These are phyloP conservation scores for Aspergillus indologenus DNA, from an alignment of 495 filamentous ascomycete genomes.

Conservation along the genomic window DNA sequence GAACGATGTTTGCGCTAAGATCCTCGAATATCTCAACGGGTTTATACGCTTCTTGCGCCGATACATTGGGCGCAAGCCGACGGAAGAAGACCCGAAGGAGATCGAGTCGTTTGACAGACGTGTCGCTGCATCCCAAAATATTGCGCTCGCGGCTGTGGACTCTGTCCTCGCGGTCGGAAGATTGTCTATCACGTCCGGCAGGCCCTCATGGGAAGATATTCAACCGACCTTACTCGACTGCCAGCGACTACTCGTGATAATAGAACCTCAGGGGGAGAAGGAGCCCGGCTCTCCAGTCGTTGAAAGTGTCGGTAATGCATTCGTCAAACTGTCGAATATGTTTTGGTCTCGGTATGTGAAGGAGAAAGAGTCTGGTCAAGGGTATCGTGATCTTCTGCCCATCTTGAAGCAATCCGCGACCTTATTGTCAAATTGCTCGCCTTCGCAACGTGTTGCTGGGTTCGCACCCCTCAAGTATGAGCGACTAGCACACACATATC, in stretches of 20 bases:
- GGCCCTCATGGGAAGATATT: constrained; percentile 40
- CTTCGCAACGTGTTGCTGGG: constrained; percentile 42
- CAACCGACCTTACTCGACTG: constrained; percentile 38
- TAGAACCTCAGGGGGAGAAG: constrained; percentile 33
- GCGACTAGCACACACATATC: constrained; percentile 45
- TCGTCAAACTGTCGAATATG: constrained; percentile 67
- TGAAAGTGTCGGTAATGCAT: constrained; percentile 26
- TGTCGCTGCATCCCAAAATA: constrained; percentile 32
- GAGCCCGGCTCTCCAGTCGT: constrained; percentile 15
- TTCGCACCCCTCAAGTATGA: constrained; percentile 55
- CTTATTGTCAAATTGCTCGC: constrained; percentile 37
- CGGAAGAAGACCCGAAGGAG: constrained; percentile 31
- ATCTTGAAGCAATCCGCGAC: constrained; percentile 50
- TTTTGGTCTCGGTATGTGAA: constrained; percentile 67
- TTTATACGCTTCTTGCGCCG: constrained; percentile 46
- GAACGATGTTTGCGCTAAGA: constrained; percentile 20
- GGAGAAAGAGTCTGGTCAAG: constrained; percentile 40
- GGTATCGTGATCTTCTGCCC: constrained; percentile 34
- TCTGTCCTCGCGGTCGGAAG: constrained; percentile 42
- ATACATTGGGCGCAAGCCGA: constrained; percentile 39
- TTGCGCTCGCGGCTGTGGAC: constrained; percentile 41
- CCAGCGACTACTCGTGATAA: constrained; percentile 33
- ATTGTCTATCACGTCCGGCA: constrained; percentile 37
- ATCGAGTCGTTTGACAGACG: constrained; percentile 31
- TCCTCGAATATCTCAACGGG: constrained; percentile 39